Evolutionary conservation across 208 protist genomes (phyloP).

Genomic region (Trypanosoma cruzi): DNA sequence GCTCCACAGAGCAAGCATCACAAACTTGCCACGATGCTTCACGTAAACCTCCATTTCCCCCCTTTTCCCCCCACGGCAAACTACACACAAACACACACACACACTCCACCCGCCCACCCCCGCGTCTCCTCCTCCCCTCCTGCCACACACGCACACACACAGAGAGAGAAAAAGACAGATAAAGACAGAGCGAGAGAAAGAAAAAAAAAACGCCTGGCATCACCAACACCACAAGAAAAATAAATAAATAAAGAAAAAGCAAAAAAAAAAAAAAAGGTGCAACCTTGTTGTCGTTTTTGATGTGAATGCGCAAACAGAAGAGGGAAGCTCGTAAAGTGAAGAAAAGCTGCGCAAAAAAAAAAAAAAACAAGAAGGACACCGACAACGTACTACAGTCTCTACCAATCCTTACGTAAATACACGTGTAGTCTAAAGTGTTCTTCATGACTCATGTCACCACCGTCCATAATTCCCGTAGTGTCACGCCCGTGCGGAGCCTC

Average conservation of each 20-base stretch:
- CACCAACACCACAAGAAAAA: too few relatives aligned
- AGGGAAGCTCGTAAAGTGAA: too few relatives aligned
- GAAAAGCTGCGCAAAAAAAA: too few relatives aligned
- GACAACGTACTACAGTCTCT: too few relatives aligned
- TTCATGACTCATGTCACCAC: constrained; percentile 29
- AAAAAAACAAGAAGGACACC: too few relatives aligned
- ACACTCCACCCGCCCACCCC: too few relatives aligned
- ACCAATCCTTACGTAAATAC: neutral
- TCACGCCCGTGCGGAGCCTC: constrained; percentile 80
- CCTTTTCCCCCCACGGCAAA: neutral
- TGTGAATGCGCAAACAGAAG: too few relatives aligned
- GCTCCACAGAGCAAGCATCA: constrained; percentile 64
- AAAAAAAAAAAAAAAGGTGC: constrained; percentile 9
- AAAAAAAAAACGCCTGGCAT: constrained; percentile 14
- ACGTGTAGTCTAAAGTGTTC: neutral
- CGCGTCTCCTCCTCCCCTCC: neutral
- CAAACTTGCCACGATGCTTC: constrained; percentile 68
- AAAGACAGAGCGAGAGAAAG: constrained; percentile 19
- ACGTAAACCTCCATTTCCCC: constrained; percentile 67
- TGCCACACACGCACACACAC: too few relatives aligned
- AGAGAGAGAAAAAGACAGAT: constrained; percentile 6
- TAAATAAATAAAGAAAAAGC: constrained; percentile 38
- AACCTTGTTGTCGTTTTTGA: neutral
- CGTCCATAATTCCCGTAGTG: constrained; percentile 84
- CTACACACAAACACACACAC: too few relatives aligned